These are phyloP conservation scores for Priceomyces melissophilus DNA, from an alignment of 805 yeast species.

Conservation along the genomic window DNA sequence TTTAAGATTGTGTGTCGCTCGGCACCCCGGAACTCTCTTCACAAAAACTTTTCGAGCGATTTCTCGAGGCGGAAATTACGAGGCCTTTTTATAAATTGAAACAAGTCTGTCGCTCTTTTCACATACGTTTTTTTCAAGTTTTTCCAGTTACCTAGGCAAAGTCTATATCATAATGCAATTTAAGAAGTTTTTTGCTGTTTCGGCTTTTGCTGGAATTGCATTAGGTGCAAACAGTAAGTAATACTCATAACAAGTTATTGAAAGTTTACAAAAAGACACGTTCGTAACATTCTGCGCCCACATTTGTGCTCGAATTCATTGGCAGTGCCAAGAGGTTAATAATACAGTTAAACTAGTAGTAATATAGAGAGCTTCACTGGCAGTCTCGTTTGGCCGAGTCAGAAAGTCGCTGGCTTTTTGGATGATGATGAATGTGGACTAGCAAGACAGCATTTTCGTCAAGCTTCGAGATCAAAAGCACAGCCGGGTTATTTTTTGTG, in stretches of 20 bases:
- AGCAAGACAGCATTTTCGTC: too few relatives aligned
- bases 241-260: background rate
- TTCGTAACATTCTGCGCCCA: too few relatives aligned
- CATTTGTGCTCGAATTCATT: too few relatives aligned
- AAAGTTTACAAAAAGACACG: too few relatives aligned
- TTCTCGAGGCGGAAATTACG: slow-evolving; percentile 10
- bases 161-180: slow-evolving; percentile 46
- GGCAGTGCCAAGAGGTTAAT: too few relatives aligned
- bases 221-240: slow-evolving; percentile 29
- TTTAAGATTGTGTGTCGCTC: background rate
- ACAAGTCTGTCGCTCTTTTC: slow-evolving; percentile 5
- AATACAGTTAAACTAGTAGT: too few relatives aligned
- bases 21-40: background rate
- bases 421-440: too few relatives aligned
- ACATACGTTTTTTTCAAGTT: slow-evolving; percentile 3
- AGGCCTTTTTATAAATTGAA: slow-evolving; percentile 2
- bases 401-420: too few relatives aligned
- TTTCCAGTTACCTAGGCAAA: slow-evolving; percentile 5
- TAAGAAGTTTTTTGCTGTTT: slow-evolving; percentile 47
- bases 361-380: too few relatives aligned
- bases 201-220: slow-evolving; percentile 49
- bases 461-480: too few relatives aligned
- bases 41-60: slow-evolving; percentile 4
- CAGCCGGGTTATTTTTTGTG: too few relatives aligned
- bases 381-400: too few relatives aligned